A percentile compares a stretch with the other conserved stretches of the same genome.
Conservation (phyloP, 148 eudicot genomes). For the Talinum fruticosum region DNA sequence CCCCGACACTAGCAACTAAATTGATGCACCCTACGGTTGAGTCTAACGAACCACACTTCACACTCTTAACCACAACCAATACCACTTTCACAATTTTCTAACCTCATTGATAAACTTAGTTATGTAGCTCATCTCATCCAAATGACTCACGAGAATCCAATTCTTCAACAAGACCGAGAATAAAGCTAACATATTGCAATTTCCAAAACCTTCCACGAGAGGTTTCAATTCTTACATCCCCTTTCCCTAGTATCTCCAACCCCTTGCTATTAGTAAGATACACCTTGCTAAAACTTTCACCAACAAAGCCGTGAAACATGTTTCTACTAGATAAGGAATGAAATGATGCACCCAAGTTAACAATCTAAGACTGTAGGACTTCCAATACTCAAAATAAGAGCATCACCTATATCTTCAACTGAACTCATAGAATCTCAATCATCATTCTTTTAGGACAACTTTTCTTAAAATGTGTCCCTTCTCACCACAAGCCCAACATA, state of each 20-base stretch:
- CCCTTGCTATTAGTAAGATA: not conserved
- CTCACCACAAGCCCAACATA: not conserved
- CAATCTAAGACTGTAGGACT: not conserved
- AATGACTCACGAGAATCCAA: not conserved
- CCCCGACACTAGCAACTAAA: not conserved
- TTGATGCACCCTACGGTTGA: not conserved
- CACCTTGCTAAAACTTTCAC: constrained; percentile 36
- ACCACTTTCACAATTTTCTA: not conserved
- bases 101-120: not conserved
- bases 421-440: no score
- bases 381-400: not conserved
- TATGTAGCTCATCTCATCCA: not conserved
- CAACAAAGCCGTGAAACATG: not conserved
- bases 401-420: no score
- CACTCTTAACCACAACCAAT: no score
- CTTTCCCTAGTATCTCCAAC: not conserved
- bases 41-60: not conserved
- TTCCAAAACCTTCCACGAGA: not conserved
- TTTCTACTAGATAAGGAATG: not conserved
- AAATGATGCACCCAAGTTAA: not conserved
- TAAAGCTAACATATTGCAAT: not conserved
- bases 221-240: not conserved
- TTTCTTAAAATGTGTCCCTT: not conserved
- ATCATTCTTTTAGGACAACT: not conserved
- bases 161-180: not conserved